phyloP scores from a whole-genome alignment of 192 early-diverging fungal genomes.

The Haplosporangium gracile region DNA sequence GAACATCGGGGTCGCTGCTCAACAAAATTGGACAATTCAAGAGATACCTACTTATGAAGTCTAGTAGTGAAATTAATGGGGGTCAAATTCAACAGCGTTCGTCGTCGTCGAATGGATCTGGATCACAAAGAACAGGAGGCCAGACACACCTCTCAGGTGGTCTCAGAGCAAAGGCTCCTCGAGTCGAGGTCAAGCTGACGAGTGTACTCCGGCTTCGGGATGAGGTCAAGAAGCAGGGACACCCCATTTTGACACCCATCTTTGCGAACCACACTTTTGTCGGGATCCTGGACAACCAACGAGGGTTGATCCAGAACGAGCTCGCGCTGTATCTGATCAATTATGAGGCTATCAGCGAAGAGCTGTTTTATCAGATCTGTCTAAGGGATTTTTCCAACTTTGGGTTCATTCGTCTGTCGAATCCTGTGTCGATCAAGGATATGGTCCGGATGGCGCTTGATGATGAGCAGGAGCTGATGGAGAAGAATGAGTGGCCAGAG shows the following conservation, averaged over 20 bases:
- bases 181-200: slow-evolving; percentile 84
- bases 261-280: slow-evolving; percentile 90
- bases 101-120: slow-evolving; percentile 8
- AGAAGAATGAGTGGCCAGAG: slow-evolving; percentile 57
- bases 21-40: slow-evolving; percentile 39
- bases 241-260: slow-evolving; percentile 81
- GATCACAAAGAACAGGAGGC: background rate
- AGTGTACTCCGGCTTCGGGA: slow-evolving; percentile 85
- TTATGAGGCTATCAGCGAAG: slow-evolving; percentile 81
- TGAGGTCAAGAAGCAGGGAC: slow-evolving; percentile 71
- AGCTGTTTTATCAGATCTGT: slow-evolving; percentile 91
- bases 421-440: slow-evolving; percentile 75
- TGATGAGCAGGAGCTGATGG: slow-evolving; percentile 61
- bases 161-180: slow-evolving; percentile 33
- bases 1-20: slow-evolving; percentile 11
- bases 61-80: background rate
- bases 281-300: slow-evolving; percentile 84
- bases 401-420: slow-evolving; percentile 77
- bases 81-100: background rate
- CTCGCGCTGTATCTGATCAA: slow-evolving; percentile 89
- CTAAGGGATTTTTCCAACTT: slow-evolving; percentile 91
- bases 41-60: background rate
- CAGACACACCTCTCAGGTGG: background rate
- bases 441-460: slow-evolving; percentile 79
- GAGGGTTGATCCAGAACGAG: slow-evolving; percentile 89